Percentiles rank a stretch among this genome's conserved stretches.
phyloP scores from a whole-genome alignment of 305 asterid genomes.

The Petunia hybrid region DNA sequence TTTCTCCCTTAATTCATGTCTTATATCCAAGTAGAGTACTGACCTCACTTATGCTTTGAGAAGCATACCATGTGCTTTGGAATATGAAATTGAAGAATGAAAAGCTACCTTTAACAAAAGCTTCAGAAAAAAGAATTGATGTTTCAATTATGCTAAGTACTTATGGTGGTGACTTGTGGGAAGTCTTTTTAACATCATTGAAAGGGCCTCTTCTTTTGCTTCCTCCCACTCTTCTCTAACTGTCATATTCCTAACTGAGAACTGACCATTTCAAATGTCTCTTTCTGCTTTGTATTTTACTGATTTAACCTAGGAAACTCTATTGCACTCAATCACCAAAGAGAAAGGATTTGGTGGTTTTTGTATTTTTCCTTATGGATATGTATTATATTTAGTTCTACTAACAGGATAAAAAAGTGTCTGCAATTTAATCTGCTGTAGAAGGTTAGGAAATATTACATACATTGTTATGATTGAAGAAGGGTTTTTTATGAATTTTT shows the following conservation, averaged over 20 bases:
- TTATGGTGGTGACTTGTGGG: conserved; percentile 45
- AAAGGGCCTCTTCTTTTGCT: conserved; percentile 36
- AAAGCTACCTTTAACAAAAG: conserved; percentile 45
- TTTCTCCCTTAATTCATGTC: background rate
- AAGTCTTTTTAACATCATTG: conserved; percentile 35
- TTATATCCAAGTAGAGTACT: conserved; percentile 37
- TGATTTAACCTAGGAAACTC: conserved; percentile 14
- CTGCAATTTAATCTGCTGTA: too few relatives aligned
- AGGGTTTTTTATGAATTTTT: too few relatives aligned
- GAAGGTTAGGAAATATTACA: too few relatives aligned
- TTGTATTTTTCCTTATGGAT: conserved; percentile 9
- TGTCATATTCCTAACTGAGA: conserved; percentile 54
- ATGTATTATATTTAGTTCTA: too few relatives aligned
- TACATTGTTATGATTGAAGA: too few relatives aligned
- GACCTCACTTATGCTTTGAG: conserved; percentile 47
- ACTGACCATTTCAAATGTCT: conserved; percentile 54
- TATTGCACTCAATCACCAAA: conserved; percentile 27
- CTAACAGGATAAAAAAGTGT: too few relatives aligned
- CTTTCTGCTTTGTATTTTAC: conserved; percentile 37
- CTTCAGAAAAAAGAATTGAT: conserved; percentile 36
- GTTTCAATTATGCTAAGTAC: conserved; percentile 52
- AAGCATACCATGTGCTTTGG: conserved; percentile 61
- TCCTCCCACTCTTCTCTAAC: conserved; percentile 32
- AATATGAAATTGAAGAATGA: conserved; percentile 41
- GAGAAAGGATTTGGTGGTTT: background rate